Conservation (phyloP, 176 grass and related monocot species). For the Oryza glumipatula region DNA sequence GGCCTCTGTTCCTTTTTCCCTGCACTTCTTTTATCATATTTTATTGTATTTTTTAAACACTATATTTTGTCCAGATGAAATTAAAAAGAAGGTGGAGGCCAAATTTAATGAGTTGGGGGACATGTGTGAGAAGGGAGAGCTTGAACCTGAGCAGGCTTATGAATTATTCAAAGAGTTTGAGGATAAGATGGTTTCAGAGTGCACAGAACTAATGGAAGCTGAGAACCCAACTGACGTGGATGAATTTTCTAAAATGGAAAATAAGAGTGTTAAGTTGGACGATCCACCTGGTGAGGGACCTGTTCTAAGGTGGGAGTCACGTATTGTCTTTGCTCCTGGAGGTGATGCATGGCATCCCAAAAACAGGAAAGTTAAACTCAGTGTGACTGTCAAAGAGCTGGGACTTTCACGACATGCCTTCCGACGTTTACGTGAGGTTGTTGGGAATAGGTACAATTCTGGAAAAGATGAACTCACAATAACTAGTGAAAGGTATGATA, state of each 20-base stretch:
- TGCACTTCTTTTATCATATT: conserved; percentile 19
- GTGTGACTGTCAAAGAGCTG: conserved; percentile 87
- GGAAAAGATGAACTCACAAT: conserved; percentile 92
- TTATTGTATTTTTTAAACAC: conserved; percentile 26
- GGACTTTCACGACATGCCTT: conserved; percentile 80
- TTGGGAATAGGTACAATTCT: conserved; percentile 89
- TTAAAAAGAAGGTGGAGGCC: conserved; percentile 84
- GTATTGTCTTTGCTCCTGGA: conserved; percentile 84
- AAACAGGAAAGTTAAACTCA: conserved; percentile 90
- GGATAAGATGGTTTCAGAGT: conserved; percentile 73
- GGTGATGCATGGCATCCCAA: conserved; percentile 89
- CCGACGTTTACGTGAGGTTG: conserved; percentile 72
- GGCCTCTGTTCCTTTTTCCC: conserved; percentile 19
- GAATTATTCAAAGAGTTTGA: conserved; percentile 93
- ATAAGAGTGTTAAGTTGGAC: conserved; percentile 62
- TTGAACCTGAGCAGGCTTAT: conserved; percentile 86
- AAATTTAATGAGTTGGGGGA: conserved; percentile 87
- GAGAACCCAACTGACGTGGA: conserved; percentile 51
- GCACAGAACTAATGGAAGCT: conserved; percentile 59
- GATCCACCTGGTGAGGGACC: conserved; percentile 91
- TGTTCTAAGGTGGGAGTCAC: conserved; percentile 87
- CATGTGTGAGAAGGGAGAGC: conserved; percentile 76
- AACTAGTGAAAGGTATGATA: conserved; percentile 81
- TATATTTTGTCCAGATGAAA: conserved; percentile 67
- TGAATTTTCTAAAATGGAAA: conserved; percentile 43